Conservation (phyloP, 2,329 filamentous ascomycete species). For the Ceratocystis colombiana region DNA sequence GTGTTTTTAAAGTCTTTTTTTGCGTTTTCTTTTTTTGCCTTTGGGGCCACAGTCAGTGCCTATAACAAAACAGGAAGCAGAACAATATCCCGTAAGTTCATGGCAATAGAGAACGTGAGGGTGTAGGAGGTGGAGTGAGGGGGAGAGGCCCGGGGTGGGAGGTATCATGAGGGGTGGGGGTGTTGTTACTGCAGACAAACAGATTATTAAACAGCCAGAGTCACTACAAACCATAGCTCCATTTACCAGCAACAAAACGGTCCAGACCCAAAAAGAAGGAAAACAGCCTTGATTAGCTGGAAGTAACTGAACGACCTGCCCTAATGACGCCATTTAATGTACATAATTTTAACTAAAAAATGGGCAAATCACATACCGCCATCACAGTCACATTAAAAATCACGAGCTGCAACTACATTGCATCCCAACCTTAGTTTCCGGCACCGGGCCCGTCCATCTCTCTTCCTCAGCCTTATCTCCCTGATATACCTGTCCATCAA, state of each 20-base stretch:
- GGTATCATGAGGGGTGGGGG: background rate
- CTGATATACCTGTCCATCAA: constrained; percentile 41
- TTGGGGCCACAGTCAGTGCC: constrained; percentile 6
- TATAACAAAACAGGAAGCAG: constrained; percentile 12
- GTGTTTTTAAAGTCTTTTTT: constrained; percentile 3
- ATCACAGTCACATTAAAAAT: background rate
- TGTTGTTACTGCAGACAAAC: constrained; percentile 20
- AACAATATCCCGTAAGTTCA: background rate
- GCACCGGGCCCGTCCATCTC: constrained; percentile 77
- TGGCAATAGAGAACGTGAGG: background rate
- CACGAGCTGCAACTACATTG: constrained; percentile 94
- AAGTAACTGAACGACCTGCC: background rate
- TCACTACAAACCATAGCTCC: constrained; percentile 8
- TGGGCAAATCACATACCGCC: too few relatives aligned
- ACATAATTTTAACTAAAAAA: too few relatives aligned
- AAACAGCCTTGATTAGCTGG: background rate
- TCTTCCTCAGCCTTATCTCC: constrained; percentile 64
- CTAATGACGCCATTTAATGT: background rate
- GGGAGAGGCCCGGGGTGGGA: background rate
- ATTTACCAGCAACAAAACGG: constrained; percentile 10
- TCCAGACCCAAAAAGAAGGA: background rate
- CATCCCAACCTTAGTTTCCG: constrained; percentile 64
- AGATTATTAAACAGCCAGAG: constrained; percentile 18
- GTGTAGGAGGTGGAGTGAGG: background rate
- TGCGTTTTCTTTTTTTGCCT: constrained; percentile 13